phyloP scores from a whole-genome alignment of 805 yeast species.

The Myxozyma melibiosi region DNA sequence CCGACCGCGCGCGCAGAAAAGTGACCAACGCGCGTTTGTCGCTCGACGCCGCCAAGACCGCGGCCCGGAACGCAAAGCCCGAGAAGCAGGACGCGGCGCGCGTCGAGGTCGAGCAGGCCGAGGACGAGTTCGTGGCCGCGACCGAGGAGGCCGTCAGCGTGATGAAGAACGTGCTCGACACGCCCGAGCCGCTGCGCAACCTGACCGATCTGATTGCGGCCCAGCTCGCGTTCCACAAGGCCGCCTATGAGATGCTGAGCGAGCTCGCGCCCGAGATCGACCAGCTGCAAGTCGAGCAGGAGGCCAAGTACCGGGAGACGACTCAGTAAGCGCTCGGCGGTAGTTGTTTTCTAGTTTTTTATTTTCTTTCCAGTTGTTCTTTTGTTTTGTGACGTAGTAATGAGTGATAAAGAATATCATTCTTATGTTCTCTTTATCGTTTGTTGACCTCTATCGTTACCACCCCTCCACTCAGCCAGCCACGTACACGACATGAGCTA shows the following conservation, averaged over 20 bases:
- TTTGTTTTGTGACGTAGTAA: not conserved
- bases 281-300: constrained; percentile 57
- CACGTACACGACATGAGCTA: not conserved
- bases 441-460: not conserved
- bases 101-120: constrained; percentile 77
- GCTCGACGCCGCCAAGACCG: constrained; percentile 76
- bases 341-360: not conserved
- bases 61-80: constrained; percentile 53
- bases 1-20: constrained; percentile 66
- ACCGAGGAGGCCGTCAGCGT: constrained; percentile 84
- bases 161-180: constrained; percentile 77
- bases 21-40: constrained; percentile 78
- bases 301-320: constrained; percentile 38
- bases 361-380: not conserved
- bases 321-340: constrained; percentile 3
- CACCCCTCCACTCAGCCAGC: too few species aligned
- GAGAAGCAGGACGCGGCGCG: constrained; percentile 73
- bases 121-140: constrained; percentile 86
- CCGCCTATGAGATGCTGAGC: constrained; percentile 67
- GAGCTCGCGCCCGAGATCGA: constrained; percentile 67
- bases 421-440: not conserved
- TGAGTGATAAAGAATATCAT: not conserved
- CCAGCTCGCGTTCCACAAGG: constrained; percentile 77
- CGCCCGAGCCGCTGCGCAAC: constrained; percentile 68
- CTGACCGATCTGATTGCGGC: constrained; percentile 71